Conservation (phyloP, 2,329 filamentous ascomycete genomes). For the Dactylellina parvicollis region DNA sequence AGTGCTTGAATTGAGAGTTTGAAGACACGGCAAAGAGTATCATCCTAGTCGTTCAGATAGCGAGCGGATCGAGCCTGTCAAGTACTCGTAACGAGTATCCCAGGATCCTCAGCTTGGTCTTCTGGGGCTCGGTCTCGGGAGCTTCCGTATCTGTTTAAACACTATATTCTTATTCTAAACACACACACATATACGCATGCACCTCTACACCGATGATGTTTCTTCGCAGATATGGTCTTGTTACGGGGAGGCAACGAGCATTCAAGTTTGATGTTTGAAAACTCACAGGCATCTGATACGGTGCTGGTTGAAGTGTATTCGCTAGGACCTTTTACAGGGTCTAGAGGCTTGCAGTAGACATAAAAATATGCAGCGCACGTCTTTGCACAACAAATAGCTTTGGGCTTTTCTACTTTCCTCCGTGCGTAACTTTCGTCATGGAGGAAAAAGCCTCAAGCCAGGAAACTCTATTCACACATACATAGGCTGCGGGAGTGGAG, state of each 20-base stretch:
- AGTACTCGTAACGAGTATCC: background rate
- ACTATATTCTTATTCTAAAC: no score
- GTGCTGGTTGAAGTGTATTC: background rate
- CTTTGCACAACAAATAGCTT: background rate
- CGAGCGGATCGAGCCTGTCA: background rate
- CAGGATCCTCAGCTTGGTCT: background rate
- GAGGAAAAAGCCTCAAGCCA: conserved; percentile 16
- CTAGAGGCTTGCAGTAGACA: background rate
- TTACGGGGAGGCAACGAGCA: no score
- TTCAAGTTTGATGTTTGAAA: no score
- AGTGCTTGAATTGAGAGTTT: conserved; percentile 9
- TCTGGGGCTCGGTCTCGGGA: background rate
- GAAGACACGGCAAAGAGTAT: background rate
- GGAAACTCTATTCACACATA: no score
- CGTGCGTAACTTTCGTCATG: conserved; percentile 9
- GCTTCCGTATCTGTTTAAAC: no score
- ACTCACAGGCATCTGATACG: background rate
- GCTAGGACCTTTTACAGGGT: background rate
- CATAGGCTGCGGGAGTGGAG: background rate
- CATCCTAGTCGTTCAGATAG: background rate
- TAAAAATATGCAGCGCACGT: conserved; percentile 8
- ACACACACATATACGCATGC: no score
- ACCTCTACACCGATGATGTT: no score
- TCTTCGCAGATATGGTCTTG: no score
- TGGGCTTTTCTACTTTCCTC: conserved; percentile 11